Conservation (phyloP, 345 rosid species). For the Anacardium occidentale region DNA sequence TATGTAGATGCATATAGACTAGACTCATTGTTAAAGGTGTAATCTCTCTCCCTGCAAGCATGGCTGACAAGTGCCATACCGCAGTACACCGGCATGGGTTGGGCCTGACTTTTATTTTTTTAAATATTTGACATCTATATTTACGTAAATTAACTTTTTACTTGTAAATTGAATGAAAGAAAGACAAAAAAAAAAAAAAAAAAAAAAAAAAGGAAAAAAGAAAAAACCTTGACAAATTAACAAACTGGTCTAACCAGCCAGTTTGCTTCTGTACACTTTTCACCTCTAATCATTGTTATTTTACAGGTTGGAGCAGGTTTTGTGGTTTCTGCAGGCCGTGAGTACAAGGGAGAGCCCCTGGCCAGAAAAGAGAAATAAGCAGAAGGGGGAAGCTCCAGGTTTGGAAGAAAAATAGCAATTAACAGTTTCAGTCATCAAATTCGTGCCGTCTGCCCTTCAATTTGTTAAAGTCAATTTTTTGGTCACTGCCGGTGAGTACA, state of each 20-base stretch:
- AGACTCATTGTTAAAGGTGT: neutral
- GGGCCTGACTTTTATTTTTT: too few relatives aligned
- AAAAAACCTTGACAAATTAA: too few relatives aligned
- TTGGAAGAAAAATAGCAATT: neutral
- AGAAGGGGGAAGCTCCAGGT: neutral
- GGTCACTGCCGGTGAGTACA: slow-evolving; percentile 5
- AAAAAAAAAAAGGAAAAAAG: too few relatives aligned
- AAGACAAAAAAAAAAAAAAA: too few relatives aligned
- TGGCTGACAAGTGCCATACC: too few relatives aligned
- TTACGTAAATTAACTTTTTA: too few relatives aligned
- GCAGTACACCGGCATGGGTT: too few relatives aligned
- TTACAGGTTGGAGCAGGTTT: slow-evolving; percentile 81
- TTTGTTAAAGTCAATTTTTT: neutral
- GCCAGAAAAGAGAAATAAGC: slow-evolving; percentile 62
- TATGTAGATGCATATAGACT: neutral
- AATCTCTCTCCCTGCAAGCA: too few relatives aligned
- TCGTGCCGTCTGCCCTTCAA: neutral
- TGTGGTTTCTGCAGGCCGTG: slow-evolving; percentile 66
- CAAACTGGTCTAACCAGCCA: too few relatives aligned
- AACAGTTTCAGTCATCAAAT: neutral
- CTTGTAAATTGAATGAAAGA: too few relatives aligned
- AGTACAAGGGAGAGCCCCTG: slow-evolving; percentile 80
- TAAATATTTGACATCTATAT: too few relatives aligned
- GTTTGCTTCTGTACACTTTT: too few relatives aligned
- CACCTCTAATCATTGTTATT: neutral